Conservation (phyloP, 371 early-diverging fungal genomes). For the Amoeboradix gromovi region DNA sequence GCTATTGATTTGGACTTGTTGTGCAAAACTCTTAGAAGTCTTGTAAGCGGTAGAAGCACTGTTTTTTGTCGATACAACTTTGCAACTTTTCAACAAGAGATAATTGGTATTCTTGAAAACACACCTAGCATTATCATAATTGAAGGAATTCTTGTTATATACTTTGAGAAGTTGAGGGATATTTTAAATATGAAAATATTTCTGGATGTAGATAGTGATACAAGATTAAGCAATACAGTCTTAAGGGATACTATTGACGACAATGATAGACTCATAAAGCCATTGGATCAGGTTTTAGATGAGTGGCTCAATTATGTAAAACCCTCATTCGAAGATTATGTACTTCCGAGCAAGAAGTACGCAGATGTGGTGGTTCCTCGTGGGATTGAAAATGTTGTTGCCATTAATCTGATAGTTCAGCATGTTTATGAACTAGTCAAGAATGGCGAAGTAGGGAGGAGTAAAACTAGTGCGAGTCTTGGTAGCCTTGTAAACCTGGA, state of each 20-base stretch:
- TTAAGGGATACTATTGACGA: slow-evolving; percentile 64
- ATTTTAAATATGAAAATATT: slow-evolving; percentile 74
- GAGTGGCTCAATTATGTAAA: slow-evolving; percentile 73
- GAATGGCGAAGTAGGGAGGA: no score
- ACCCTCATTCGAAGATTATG: slow-evolving; percentile 56
- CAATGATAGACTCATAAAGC: slow-evolving; percentile 42
- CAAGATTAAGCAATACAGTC: slow-evolving; percentile 57
- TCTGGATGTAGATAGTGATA: slow-evolving; percentile 76
- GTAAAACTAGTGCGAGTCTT: no score
- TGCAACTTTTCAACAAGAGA: slow-evolving; percentile 28
- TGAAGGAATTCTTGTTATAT: slow-evolving; percentile 69
- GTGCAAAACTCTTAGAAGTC: slow-evolving; percentile 28
- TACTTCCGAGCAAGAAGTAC: slow-evolving; percentile 53
- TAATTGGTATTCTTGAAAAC: slow-evolving; percentile 69
- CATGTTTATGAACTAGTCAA: no score
- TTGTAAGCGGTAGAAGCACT: slow-evolving; percentile 36
- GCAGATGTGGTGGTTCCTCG: slow-evolving; percentile 75
- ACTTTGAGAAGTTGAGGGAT: slow-evolving; percentile 28
- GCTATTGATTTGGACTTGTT: slow-evolving; percentile 47
- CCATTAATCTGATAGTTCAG: slow-evolving; percentile 61
- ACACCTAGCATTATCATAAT: slow-evolving; percentile 65
- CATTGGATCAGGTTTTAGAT: no score
- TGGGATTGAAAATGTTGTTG: slow-evolving; percentile 53
- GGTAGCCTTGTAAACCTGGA: no score
- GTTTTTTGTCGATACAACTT: slow-evolving; percentile 51